These are phyloP conservation scores for Penicillium hesseltinei DNA, from an alignment of 2,329 filamentous ascomycete species.

Conservation along the genomic window DNA sequence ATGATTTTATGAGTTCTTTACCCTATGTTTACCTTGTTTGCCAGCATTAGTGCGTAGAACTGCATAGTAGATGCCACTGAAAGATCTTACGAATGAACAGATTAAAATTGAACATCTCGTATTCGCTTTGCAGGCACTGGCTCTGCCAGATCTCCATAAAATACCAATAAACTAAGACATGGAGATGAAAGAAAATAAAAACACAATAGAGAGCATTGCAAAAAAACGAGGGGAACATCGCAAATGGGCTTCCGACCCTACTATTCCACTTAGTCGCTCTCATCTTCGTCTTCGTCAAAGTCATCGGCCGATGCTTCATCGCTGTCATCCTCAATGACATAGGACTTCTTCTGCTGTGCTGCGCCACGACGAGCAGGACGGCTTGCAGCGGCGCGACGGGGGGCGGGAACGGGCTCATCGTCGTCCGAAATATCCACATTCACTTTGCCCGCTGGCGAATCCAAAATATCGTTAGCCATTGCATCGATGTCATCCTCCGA, in stretches of 20 bases:
- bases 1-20: background rate
- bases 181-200: slow-evolving; percentile 5
- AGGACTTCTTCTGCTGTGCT: slow-evolving; percentile 41
- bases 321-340: slow-evolving; percentile 44
- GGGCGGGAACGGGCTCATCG: slow-evolving; percentile 32
- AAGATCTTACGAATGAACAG: background rate
- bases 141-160: slow-evolving; percentile 18
- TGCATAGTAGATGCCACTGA: background rate
- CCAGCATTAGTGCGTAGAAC: too few species aligned
- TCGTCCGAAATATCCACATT: slow-evolving; percentile 33
- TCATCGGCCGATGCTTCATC: slow-evolving; percentile 41
- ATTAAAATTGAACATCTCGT: background rate
- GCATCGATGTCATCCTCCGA: slow-evolving; percentile 50
- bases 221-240: background rate
- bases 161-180: slow-evolving; percentile 11
- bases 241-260: background rate
- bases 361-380: slow-evolving; percentile 47
- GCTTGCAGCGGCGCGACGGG: slow-evolving; percentile 31
- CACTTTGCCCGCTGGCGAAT: slow-evolving; percentile 45
- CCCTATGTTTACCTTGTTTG: background rate
- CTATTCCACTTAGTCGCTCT: slow-evolving; percentile 28
- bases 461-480: slow-evolving; percentile 48
- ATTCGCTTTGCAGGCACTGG: slow-evolving; percentile 12
- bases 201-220: background rate
- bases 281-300: slow-evolving; percentile 34